Conservation (phyloP, 345 rosid genomes). For the Noccaea bulbosa region DNA sequence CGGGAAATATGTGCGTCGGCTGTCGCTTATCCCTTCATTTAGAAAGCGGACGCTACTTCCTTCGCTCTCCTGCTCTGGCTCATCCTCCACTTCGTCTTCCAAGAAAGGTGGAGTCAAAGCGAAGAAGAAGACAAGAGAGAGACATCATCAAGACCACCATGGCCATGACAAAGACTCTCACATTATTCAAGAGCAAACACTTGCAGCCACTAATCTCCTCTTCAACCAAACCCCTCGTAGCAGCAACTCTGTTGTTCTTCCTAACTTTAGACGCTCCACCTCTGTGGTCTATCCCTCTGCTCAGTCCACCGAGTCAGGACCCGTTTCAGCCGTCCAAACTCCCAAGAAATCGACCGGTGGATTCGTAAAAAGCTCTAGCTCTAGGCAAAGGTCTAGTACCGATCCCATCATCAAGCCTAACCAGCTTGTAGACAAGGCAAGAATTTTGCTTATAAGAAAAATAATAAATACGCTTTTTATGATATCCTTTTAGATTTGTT, state of each 20-base stretch:
- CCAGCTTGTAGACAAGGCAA: slow-evolving; percentile 87
- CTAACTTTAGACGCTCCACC: slow-evolving; percentile 78
- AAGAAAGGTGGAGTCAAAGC: slow-evolving; percentile 39
- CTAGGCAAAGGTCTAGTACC: slow-evolving; percentile 79
- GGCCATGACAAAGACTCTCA: slow-evolving; percentile 51
- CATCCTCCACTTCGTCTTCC: slow-evolving; percentile 41
- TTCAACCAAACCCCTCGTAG: slow-evolving; percentile 63
- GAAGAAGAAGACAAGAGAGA: slow-evolving; percentile 46
- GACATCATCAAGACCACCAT: slow-evolving; percentile 42
- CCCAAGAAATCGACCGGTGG: slow-evolving; percentile 55
- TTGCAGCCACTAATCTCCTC: slow-evolving; percentile 79
- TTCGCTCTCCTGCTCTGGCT: slow-evolving; percentile 43
- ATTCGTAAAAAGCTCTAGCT: slow-evolving; percentile 73
- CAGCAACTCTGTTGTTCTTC: slow-evolving; percentile 47
- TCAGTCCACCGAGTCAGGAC: slow-evolving; percentile 33
- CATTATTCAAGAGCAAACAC: slow-evolving; percentile 66
- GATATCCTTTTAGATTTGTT: too few species aligned
- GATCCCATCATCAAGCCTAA: slow-evolving; percentile 87
- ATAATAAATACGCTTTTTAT: slow-evolving; percentile 8
- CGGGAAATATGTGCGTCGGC: slow-evolving; percentile 33
- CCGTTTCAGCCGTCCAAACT: slow-evolving; percentile 55
- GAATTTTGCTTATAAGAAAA: not conserved
- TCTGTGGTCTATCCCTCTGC: slow-evolving; percentile 62
- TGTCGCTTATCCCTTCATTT: slow-evolving; percentile 43
- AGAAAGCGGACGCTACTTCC: slow-evolving; percentile 33